Conservation (phyloP, 2,329 filamentous ascomycete genomes). For the Lecanicillium sp. region DNA sequence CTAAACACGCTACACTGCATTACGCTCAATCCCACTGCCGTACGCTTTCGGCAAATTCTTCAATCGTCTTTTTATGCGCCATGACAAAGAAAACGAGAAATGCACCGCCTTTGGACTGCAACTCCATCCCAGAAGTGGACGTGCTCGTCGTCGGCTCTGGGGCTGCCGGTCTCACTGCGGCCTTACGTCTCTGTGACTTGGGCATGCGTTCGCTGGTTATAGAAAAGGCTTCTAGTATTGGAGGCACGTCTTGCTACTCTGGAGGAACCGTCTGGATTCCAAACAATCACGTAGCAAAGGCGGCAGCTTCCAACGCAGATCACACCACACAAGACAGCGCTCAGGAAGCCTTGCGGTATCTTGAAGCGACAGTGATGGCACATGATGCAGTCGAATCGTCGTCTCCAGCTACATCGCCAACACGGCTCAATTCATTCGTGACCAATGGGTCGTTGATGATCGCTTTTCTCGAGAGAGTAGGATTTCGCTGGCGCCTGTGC, state of each 20-base stretch:
- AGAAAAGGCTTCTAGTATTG: conserved; percentile 23
- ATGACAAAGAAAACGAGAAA: not conserved
- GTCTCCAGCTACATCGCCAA: conserved; percentile 11
- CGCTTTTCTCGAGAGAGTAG: conserved; percentile 17
- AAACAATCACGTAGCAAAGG: conserved; percentile 14
- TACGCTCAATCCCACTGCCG: no score
- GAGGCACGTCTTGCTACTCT: conserved; percentile 25
- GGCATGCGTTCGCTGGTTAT: conserved; percentile 19
- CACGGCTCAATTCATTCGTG: conserved; percentile 20
- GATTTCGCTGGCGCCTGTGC: conserved; percentile 18
- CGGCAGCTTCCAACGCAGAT: conserved; percentile 6
- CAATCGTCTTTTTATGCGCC: not conserved
- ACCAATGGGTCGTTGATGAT: conserved; percentile 22
- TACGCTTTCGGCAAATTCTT: no score
- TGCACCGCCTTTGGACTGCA: no score
- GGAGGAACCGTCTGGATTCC: conserved; percentile 27
- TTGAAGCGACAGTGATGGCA: conserved; percentile 16
- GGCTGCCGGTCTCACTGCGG: conserved; percentile 21
- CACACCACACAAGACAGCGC: conserved; percentile 16
- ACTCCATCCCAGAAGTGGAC: not conserved
- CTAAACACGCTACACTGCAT: no score
- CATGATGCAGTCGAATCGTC: conserved; percentile 20
- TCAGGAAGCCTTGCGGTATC: conserved; percentile 17
- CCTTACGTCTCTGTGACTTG: conserved; percentile 22
- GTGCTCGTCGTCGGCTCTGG: conserved; percentile 24